Conservation (phyloP, 2,329 filamentous ascomycete genomes). For the Onygenales sp. region DNA sequence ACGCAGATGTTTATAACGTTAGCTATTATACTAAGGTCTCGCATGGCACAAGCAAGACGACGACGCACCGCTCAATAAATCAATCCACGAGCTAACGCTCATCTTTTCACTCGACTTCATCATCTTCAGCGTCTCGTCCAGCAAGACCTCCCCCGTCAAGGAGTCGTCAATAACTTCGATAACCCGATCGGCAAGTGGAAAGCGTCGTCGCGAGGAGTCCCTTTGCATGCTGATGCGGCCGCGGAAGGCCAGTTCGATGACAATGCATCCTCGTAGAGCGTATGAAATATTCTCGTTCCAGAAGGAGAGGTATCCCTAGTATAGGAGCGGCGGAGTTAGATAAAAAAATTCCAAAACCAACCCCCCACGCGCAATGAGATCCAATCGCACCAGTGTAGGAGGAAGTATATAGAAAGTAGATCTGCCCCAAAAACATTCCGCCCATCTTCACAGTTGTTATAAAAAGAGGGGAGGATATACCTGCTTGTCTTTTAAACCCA, state of each 20-base stretch:
- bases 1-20: slow-evolving; percentile 11
- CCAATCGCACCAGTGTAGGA: background rate
- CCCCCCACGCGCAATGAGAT: background rate
- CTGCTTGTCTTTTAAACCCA: slow-evolving; percentile 98
- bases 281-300: slow-evolving; percentile 99
- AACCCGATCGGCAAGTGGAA: slow-evolving; percentile 81
- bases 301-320: slow-evolving; percentile 91
- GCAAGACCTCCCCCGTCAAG: slow-evolving; percentile 87
- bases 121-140: slow-evolving; percentile 98
- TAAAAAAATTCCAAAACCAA: background rate
- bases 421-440: background rate
- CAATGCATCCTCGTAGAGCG: slow-evolving; percentile 92
- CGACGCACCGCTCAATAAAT: slow-evolving; percentile 85
- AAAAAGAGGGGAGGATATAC: slow-evolving; percentile 39
- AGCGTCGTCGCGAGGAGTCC: slow-evolving; percentile 81
- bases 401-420: background rate
- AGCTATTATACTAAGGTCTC: background rate
- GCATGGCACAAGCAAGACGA: background rate
- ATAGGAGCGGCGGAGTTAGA: background rate
- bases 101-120: slow-evolving; percentile 99
- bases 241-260: slow-evolving; percentile 91
- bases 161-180: slow-evolving; percentile 98
- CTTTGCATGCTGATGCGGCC: slow-evolving; percentile 98
- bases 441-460: too few species aligned
- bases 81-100: slow-evolving; percentile 99